Evolutionary conservation across 129 eudicot species (phyloP).

Genomic region (Flaveria bidentis): DNA sequence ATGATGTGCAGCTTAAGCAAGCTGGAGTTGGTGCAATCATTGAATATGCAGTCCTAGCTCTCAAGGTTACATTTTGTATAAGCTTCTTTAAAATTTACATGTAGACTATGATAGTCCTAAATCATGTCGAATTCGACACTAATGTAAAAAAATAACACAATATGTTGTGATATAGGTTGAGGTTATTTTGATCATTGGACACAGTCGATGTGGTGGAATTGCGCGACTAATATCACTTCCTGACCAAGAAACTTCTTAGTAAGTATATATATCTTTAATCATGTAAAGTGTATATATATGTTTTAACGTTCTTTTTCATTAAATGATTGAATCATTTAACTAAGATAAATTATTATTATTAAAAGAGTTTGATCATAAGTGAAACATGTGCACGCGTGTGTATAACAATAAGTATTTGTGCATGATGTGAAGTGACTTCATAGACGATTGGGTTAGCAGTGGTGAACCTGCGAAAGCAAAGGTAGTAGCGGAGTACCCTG

Average conservation of each 20-base stretch:
- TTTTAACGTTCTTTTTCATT: too few relatives aligned
- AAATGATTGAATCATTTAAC: too few relatives aligned
- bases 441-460: constrained; percentile 37
- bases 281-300: too few relatives aligned
- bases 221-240: constrained; percentile 27
- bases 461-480: constrained; percentile 32
- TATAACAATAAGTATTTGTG: neutral
- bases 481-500: constrained; percentile 21
- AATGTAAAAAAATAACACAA: neutral
- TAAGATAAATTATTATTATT: too few relatives aligned
- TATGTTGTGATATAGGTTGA: constrained; percentile 18
- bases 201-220: constrained; percentile 43
- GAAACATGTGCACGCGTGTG: too few relatives aligned
- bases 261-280: neutral
- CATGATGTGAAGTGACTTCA: constrained; percentile 31
- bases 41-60: constrained; percentile 26
- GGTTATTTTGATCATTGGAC: constrained; percentile 34
- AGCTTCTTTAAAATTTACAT: neutral
- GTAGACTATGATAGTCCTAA: neutral
- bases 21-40: constrained; percentile 30
- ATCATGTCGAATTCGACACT: neutral
- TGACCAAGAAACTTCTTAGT: constrained; percentile 25
- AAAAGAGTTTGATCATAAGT: too few relatives aligned
- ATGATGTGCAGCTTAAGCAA: constrained; percentile 25
- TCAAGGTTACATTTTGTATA: constrained; percentile 18